These are phyloP conservation scores for Magnusiomyces tetraspermus DNA, from an alignment of 1,139 yeast genomes.

Conservation along the genomic window DNA sequence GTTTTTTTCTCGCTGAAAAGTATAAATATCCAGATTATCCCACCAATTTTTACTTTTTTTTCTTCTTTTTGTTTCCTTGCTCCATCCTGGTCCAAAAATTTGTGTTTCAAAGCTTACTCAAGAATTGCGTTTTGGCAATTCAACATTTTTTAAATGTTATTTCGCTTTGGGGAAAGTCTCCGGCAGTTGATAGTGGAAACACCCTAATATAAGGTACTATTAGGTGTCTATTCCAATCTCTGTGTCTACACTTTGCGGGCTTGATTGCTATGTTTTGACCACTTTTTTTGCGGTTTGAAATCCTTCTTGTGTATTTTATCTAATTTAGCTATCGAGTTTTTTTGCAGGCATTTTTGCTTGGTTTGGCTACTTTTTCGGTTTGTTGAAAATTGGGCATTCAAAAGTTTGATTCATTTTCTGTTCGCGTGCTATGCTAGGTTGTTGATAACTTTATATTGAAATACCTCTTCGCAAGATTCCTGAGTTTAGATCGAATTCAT, in stretches of 20 bases:
- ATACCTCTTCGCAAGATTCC: background rate
- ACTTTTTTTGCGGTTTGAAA: background rate
- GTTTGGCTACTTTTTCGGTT: background rate
- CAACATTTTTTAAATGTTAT: background rate
- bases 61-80: background rate
- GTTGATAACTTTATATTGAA: background rate
- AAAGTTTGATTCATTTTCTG: background rate
- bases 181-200: conserved; percentile 7
- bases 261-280: too few relatives aligned
- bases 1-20: background rate
- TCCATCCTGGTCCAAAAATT: conserved; percentile 6
- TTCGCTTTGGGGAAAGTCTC: conserved; percentile 8
- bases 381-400: background rate
- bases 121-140: conserved; percentile 3
- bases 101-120: conserved; percentile 8
- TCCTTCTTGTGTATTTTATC: background rate
- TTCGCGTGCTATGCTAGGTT: background rate
- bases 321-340: background rate
- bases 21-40: background rate
- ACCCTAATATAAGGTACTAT: conserved; percentile 6
- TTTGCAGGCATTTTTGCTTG: background rate
- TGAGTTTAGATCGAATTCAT: background rate
- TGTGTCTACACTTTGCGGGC: too few relatives aligned
- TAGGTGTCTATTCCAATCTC: background rate
- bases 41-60: background rate